These are phyloP conservation scores for Blastobotrys indianensis DNA, from an alignment of 1,139 yeast genomes.

Conservation along the genomic window DNA sequence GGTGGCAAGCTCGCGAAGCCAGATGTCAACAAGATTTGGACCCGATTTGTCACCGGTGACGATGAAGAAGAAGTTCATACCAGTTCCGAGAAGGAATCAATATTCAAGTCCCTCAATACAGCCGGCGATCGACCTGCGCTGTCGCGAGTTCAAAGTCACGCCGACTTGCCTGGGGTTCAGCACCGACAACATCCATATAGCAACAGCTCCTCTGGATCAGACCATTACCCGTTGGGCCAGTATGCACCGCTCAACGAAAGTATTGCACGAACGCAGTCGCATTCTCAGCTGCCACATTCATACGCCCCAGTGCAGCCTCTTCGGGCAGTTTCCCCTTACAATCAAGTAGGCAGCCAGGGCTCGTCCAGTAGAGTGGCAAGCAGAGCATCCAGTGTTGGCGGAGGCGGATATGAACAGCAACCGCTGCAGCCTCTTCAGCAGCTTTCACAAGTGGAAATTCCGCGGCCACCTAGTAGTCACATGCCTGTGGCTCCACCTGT, in stretches of 20 bases:
- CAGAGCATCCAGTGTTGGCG: constrained; percentile 8
- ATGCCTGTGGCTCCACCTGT: not conserved
- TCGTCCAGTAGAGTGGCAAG: constrained; percentile 5
- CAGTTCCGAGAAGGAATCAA: constrained; percentile 38
- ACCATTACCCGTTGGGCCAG: constrained; percentile 1
- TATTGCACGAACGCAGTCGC: not conserved
- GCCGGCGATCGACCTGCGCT: constrained; percentile 9
- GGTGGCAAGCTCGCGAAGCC: constrained; percentile 64
- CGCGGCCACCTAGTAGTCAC: constrained; percentile 3
- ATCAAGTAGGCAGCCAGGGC: not conserved
- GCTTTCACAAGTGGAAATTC: not conserved
- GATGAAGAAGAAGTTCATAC: constrained; percentile 36
- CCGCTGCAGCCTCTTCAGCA: not conserved
- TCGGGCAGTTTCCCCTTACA: constrained; percentile 6
- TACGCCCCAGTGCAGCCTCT: not conserved
- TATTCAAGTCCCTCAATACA: constrained; percentile 15
- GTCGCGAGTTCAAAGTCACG: constrained; percentile 13
- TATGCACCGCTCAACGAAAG: not conserved
- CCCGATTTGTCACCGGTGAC: constrained; percentile 88
- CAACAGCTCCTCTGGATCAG: constrained; percentile 1
- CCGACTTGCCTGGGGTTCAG: constrained; percentile 7
- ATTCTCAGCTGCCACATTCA: not conserved
- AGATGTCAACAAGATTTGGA: constrained; percentile 73
- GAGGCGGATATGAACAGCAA: not conserved
- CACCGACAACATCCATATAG: not conserved